Evolutionary conservation across 495 filamentous ascomycete genomes (phyloP).

Genomic region (Aspergillus carlsbadensis): DNA sequence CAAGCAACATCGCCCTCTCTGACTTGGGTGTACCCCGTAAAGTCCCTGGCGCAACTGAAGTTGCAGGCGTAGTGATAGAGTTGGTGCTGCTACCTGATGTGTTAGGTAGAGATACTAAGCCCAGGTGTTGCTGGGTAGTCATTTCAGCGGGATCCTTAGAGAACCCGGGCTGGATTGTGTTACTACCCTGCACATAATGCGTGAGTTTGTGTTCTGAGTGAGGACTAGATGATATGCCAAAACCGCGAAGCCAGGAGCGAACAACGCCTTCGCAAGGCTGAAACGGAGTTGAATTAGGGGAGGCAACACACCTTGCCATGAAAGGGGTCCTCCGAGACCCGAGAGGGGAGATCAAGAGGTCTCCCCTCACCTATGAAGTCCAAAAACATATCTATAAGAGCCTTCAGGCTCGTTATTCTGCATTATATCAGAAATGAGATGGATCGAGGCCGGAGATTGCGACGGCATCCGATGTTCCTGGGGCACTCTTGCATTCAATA

Average conservation of each 20-base stretch:
- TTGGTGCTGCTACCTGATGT: neutral
- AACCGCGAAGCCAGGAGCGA: no score
- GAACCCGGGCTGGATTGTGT: neutral
- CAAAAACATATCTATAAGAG: neutral
- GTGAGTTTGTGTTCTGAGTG: neutral
- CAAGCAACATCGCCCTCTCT: constrained; percentile 2
- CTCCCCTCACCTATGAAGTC: neutral
- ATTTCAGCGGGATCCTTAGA: neutral
- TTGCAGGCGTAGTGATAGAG: neutral
- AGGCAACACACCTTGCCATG: neutral
- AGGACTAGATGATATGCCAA: neutral
- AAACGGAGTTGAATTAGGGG: neutral
- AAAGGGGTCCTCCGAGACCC: neutral
- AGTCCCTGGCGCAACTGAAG: neutral
- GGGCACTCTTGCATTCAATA: neutral
- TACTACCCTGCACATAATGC: neutral
- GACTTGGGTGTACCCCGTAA: neutral
- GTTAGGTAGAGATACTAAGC: neutral
- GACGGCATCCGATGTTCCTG: neutral
- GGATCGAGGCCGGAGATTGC: neutral
- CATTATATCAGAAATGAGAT: neutral
- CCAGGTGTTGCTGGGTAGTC: neutral
- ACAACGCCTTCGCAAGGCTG: neutral
- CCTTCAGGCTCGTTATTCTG: neutral
- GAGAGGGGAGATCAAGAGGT: neutral